phyloP scores from a whole-genome alignment of 179 eudicot genomes.

The Spergularia azorica region DNA sequence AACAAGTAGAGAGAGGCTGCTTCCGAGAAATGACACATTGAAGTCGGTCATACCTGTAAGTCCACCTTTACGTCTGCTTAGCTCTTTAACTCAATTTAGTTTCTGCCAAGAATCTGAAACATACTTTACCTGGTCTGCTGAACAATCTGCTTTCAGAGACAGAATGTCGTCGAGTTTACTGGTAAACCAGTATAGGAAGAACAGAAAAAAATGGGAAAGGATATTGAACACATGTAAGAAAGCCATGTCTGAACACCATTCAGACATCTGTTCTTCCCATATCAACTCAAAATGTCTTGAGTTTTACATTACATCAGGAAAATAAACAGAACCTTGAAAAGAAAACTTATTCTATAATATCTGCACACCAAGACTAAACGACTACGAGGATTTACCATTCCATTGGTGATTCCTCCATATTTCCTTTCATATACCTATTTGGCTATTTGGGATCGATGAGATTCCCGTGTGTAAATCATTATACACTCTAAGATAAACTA shows the following conservation, averaged over 20 bases:
- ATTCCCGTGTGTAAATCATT: conserved; percentile 62
- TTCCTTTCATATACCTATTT: conserved; percentile 29
- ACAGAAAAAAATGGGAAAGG: background rate
- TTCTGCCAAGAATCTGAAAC: background rate
- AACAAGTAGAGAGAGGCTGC: background rate
- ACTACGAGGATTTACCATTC: conserved; percentile 45
- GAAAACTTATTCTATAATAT: conserved; percentile 51
- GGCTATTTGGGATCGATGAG: conserved; percentile 39
- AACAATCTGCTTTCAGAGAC: no score
- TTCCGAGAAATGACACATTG: background rate
- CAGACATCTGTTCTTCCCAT: conserved; percentile 30
- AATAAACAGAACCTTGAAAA: conserved; percentile 7
- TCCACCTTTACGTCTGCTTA: background rate
- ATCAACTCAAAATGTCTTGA: conserved; percentile 39
- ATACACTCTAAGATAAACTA: conserved; percentile 47
- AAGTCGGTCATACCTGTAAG: conserved; percentile 16
- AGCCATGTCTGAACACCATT: conserved; percentile 30
- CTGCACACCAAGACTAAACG: conserved; percentile 45
- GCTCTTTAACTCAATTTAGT: background rate
- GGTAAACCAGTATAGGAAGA: background rate
- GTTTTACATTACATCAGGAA: conserved; percentile 45
- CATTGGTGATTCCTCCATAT: conserved; percentile 46
- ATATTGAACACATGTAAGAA: conserved; percentile 11
- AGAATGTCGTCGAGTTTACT: background rate
- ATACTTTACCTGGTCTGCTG: no score